These are phyloP conservation scores for Tuber borchii DNA, from an alignment of 495 filamentous ascomycete genomes.

Conservation along the genomic window DNA sequence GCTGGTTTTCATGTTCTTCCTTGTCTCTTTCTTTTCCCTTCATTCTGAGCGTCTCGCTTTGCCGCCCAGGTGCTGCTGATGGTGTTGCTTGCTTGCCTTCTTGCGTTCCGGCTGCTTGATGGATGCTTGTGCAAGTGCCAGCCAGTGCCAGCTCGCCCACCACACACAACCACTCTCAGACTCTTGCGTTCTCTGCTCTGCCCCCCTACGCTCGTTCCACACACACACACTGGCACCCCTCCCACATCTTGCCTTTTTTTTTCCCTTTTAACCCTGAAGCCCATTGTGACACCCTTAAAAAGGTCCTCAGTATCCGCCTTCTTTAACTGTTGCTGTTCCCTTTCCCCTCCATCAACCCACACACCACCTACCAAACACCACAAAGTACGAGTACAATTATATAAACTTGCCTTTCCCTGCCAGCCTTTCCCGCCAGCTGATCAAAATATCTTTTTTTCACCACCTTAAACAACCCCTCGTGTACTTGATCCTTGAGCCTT, in stretches of 20 bases:
- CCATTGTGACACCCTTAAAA: constrained; percentile 34
- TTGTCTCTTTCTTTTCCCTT: not conserved
- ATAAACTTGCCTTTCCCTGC: constrained; percentile 23
- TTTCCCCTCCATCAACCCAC: constrained; percentile 9
- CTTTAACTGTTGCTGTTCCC: constrained; percentile 14
- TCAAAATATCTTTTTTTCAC: not conserved
- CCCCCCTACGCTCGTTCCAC: constrained; percentile 10
- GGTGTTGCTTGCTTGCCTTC: not conserved
- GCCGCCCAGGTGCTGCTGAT: not conserved
- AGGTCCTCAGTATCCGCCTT: constrained; percentile 36
- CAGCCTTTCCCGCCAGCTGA: constrained; percentile 9
- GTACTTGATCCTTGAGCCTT: constrained; percentile 4
- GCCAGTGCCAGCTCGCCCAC: constrained; percentile 3
- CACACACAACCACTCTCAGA: not conserved
- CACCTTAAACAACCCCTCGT: constrained; percentile 6
- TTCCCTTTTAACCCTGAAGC: not conserved
- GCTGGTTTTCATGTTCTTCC: not conserved
- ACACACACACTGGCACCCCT: constrained; percentile 2
- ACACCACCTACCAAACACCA: constrained; percentile 17
- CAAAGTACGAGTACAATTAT: constrained; percentile 3
- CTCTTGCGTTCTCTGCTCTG: constrained; percentile 9
- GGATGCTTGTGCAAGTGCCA: not conserved
- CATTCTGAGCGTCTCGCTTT: not conserved
- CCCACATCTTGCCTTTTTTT: not conserved
- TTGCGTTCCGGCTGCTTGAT: not conserved